Percentiles rank a stretch among this genome's conserved stretches.
phyloP scores from a whole-genome alignment of 2,329 filamentous ascomycete genomes.

The Fusarium kyushuense region DNA sequence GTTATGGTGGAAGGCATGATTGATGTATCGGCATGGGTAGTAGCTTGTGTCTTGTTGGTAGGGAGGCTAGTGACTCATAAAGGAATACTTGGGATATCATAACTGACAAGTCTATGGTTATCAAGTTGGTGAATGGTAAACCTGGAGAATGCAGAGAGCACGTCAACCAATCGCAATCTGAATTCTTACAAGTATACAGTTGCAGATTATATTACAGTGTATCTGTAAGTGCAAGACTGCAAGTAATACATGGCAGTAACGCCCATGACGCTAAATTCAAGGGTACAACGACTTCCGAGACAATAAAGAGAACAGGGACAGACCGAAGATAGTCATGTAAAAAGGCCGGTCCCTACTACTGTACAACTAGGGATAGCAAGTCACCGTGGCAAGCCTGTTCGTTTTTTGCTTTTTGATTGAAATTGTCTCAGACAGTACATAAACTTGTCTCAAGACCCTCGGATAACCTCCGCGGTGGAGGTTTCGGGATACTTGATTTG shows the following conservation, averaged over 20 bases:
- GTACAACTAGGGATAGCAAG: background rate
- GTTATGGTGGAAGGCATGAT: background rate
- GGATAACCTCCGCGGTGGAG: background rate
- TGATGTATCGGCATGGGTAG: background rate
- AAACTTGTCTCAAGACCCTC: background rate
- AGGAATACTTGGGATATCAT: background rate
- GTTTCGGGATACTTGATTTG: background rate
- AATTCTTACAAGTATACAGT: slow-evolving; percentile 1
- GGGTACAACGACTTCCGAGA: slow-evolving; percentile 4
- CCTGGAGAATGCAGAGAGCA: background rate
- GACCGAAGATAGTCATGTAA: background rate
- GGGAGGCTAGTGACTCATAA: background rate
- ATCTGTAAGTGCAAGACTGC: background rate
- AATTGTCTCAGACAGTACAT: slow-evolving; percentile 3
- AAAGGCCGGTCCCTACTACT: background rate
- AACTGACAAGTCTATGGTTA: background rate
- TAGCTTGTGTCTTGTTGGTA: background rate
- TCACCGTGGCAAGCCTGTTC: background rate
- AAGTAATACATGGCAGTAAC: background rate
- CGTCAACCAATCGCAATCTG: background rate
- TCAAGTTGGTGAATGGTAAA: background rate
- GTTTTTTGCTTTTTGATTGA: slow-evolving; percentile 10
- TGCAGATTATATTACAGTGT: background rate
- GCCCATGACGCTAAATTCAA: background rate
- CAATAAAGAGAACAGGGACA: background rate